Conservation (phyloP, 192 early-diverging fungal species). For the Phlyctochytrium bullatum region DNA sequence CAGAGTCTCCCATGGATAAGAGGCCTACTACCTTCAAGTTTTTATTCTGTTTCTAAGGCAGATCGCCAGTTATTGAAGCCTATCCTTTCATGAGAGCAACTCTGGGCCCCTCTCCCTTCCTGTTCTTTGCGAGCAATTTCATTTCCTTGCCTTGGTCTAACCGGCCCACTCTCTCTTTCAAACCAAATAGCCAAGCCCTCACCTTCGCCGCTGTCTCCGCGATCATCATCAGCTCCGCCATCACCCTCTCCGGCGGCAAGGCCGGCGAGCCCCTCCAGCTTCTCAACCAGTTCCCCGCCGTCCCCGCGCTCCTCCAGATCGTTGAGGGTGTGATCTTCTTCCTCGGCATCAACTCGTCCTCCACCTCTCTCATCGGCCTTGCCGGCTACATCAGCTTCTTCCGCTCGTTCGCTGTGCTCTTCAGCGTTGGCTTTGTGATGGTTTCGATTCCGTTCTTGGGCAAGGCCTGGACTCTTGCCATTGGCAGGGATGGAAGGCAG, state of each 20-base stretch:
- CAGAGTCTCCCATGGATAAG: not conserved
- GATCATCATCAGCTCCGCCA: not conserved
- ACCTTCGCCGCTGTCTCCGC: not conserved
- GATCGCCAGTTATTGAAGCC: no score
- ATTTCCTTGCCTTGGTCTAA: constrained; percentile 10
- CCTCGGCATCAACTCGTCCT: constrained; percentile 6
- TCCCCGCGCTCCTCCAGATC: constrained; percentile 6
- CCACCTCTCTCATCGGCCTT: not conserved
- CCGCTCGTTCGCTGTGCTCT: not conserved
- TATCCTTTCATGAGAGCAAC: not conserved
- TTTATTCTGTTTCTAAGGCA: no score
- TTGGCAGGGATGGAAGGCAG: constrained; percentile 26
- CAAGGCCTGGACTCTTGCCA: not conserved
- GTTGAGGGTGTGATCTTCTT: constrained; percentile 13
- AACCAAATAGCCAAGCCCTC: not conserved
- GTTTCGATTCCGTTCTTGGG: constrained; percentile 4
- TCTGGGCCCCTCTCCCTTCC: not conserved
- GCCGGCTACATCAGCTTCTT: not conserved
- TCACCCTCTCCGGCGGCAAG: constrained; percentile 5
- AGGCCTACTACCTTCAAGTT: constrained; percentile 1
- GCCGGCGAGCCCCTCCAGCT: constrained; percentile 3
- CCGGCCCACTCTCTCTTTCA: no score
- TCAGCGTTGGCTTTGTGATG: not conserved
- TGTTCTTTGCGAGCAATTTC: constrained; percentile 6
- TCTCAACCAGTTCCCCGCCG: constrained; percentile 10